These are phyloP conservation scores for Candida yuanshanica DNA, from an alignment of 805 yeast genomes.

Conservation along the genomic window DNA sequence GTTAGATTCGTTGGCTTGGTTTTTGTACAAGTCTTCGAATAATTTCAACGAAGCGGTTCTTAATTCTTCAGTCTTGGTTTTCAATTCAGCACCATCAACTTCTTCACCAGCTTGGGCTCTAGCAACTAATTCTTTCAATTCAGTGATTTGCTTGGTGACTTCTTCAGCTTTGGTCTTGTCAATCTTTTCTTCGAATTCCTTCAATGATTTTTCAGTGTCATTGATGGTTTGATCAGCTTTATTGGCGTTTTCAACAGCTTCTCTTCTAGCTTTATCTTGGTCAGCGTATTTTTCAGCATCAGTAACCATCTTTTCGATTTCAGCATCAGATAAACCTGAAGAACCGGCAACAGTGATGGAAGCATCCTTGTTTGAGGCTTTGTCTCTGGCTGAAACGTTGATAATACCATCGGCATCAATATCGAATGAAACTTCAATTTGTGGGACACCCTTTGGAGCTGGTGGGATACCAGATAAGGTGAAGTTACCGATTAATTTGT, in stretches of 20 bases:
- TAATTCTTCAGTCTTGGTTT: slow-evolving; percentile 76
- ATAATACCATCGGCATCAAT: slow-evolving; percentile 81
- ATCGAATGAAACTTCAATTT: slow-evolving; percentile 69
- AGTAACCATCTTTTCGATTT: slow-evolving; percentile 52
- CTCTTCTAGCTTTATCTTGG: slow-evolving; percentile 50
- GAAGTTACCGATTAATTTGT: slow-evolving; percentile 73
- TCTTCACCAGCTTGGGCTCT: slow-evolving; percentile 63
- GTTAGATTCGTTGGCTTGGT: slow-evolving; percentile 21
- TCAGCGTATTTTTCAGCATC: slow-evolving; percentile 58
- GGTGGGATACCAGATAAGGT: slow-evolving; percentile 68
- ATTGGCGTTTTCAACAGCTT: slow-evolving; percentile 72
- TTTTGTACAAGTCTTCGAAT: slow-evolving; percentile 45
- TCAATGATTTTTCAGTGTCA: slow-evolving; percentile 82
- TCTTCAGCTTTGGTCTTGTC: slow-evolving; percentile 50
- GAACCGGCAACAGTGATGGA: slow-evolving; percentile 61
- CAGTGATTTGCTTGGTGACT: slow-evolving; percentile 35
- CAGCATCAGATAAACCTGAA: slow-evolving; percentile 57
- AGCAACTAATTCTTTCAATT: slow-evolving; percentile 66
- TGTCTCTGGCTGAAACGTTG: slow-evolving; percentile 79
- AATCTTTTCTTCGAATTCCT: slow-evolving; percentile 64
- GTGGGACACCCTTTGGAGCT: slow-evolving; percentile 78
- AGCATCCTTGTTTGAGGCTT: slow-evolving; percentile 75
- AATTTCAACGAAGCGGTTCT: slow-evolving; percentile 73
- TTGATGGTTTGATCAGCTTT: slow-evolving; percentile 75
- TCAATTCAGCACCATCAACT: slow-evolving; percentile 55